phyloP scores from a whole-genome alignment of 2,329 filamentous ascomycete genomes.

The Fusarium bulbicola region DNA sequence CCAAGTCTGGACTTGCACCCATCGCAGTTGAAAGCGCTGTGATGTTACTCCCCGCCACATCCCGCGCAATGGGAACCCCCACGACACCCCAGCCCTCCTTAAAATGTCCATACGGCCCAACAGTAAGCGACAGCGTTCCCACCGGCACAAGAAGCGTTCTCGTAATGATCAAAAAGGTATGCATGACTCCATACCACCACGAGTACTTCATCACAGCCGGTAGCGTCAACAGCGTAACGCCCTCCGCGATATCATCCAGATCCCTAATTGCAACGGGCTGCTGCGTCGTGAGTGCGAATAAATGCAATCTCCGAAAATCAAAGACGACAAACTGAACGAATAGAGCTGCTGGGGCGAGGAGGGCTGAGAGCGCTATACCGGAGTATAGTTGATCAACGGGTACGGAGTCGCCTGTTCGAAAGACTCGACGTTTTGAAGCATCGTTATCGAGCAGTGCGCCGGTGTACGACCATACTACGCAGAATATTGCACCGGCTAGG shows the following conservation, averaged over 20 bases:
- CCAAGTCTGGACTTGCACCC: background rate
- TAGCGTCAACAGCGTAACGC: slow-evolving; percentile 24
- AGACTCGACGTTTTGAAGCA: slow-evolving; percentile 33
- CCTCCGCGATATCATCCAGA: slow-evolving; percentile 30
- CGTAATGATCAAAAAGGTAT: slow-evolving; percentile 19
- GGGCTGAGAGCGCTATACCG: slow-evolving; percentile 23
- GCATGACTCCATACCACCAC: slow-evolving; percentile 39
- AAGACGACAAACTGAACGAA: slow-evolving; percentile 30
- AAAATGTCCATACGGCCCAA: slow-evolving; percentile 22
- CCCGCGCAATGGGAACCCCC: slow-evolving; percentile 19
- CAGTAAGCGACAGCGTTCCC: slow-evolving; percentile 26
- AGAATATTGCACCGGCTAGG: slow-evolving; percentile 6
- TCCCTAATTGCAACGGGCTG: slow-evolving; percentile 21
- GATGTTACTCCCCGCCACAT: slow-evolving; percentile 4
- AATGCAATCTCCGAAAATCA: slow-evolving; percentile 32
- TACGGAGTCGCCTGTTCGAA: slow-evolving; percentile 10
- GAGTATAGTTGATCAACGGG: slow-evolving; percentile 34
- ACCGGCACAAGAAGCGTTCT: slow-evolving; percentile 29
- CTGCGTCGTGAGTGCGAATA: slow-evolving; percentile 27
- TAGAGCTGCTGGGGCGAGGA: slow-evolving; percentile 17
- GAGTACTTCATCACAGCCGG: slow-evolving; percentile 27
- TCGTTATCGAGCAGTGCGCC: slow-evolving; percentile 26
- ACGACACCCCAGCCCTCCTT: slow-evolving; percentile 20
- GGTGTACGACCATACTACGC: slow-evolving; percentile 29
- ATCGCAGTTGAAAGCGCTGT: slow-evolving; percentile 23